These are phyloP conservation scores for Auricularia sp. DNA, from an alignment of 768 basidiomycete species.

Conservation along the genomic window DNA sequence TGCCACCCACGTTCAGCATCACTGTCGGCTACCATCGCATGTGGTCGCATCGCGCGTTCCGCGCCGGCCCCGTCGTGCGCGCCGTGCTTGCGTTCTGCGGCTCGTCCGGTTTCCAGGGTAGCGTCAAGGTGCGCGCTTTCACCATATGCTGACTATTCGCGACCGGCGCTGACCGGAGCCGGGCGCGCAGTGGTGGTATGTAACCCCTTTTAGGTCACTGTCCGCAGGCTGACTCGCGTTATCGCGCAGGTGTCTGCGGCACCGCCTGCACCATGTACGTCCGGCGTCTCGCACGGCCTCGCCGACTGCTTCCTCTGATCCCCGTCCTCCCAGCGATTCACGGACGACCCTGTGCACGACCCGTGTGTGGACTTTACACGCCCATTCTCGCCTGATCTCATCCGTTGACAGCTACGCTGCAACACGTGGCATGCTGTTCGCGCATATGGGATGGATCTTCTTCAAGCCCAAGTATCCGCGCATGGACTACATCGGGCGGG, in stretches of 20 bases:
- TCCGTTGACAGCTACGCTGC: conserved; percentile 48
- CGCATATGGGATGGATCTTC: conserved; percentile 84
- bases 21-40: conserved; percentile 57
- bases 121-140: conserved; percentile 47
- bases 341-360: conserved; percentile 57
- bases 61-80: conserved; percentile 44
- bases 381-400: not conserved
- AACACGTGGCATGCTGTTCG: conserved; percentile 59
- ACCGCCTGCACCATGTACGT: conserved; percentile 64
- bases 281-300: not conserved
- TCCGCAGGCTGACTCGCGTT: too few relatives aligned
- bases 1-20: not conserved
- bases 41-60: conserved; percentile 67
- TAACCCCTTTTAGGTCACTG: too few relatives aligned
- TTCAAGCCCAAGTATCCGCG: conserved; percentile 57
- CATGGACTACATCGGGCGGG: conserved; percentile 51
- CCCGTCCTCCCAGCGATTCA: conserved; percentile 40
- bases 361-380: conserved; percentile 32
- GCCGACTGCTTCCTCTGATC: not conserved
- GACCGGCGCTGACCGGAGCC: not conserved
- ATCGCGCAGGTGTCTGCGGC: conserved; percentile 50
- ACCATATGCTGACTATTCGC: conserved; percentile 9
- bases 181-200: conserved; percentile 33
- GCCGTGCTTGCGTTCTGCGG: conserved; percentile 54
- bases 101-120: conserved; percentile 67